Conservation (phyloP, 2,329 filamentous ascomycete species). For the Aspergillus sp. region DNA sequence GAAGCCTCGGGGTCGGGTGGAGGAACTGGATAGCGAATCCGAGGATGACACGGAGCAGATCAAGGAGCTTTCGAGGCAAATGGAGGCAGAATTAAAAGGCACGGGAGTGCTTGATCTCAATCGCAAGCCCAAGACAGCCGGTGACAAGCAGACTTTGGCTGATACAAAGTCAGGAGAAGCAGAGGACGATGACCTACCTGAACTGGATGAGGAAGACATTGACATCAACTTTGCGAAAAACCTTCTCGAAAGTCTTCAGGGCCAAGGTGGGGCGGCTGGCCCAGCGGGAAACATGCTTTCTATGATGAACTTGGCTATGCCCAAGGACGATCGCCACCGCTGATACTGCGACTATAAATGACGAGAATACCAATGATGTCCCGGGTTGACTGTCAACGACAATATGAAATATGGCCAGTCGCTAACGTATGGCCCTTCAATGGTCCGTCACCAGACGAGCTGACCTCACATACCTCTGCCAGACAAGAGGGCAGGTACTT, state of each 20-base stretch:
- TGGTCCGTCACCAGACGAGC: no score
- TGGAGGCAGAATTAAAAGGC: slow-evolving; percentile 51
- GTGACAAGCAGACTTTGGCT: slow-evolving; percentile 24
- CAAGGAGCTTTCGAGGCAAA: slow-evolving; percentile 45
- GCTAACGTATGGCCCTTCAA: no score
- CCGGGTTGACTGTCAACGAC: background rate
- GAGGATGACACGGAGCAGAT: slow-evolving; percentile 63
- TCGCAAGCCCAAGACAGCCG: slow-evolving; percentile 21
- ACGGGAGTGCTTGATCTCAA: slow-evolving; percentile 48
- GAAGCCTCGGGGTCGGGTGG: slow-evolving; percentile 36
- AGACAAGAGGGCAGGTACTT: no score
- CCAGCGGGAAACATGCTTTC: slow-evolving; percentile 85
- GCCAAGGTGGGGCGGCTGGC: slow-evolving; percentile 80
- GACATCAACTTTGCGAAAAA: slow-evolving; percentile 90
- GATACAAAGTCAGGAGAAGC: slow-evolving; percentile 33
- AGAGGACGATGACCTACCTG: slow-evolving; percentile 24
- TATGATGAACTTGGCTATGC: slow-evolving; percentile 80
- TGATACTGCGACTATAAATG: slow-evolving; percentile 3
- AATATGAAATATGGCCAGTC: background rate
- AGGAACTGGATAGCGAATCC: slow-evolving; percentile 52
- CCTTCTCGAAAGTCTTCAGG: slow-evolving; percentile 87
- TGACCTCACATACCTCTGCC: no score
- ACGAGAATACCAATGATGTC: background rate
- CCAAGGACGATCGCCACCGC: slow-evolving; percentile 66
- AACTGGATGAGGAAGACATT: slow-evolving; percentile 63